Evolutionary conservation across 306 rosid genomes (phyloP).

Genomic region (Prunus mira): DNA sequence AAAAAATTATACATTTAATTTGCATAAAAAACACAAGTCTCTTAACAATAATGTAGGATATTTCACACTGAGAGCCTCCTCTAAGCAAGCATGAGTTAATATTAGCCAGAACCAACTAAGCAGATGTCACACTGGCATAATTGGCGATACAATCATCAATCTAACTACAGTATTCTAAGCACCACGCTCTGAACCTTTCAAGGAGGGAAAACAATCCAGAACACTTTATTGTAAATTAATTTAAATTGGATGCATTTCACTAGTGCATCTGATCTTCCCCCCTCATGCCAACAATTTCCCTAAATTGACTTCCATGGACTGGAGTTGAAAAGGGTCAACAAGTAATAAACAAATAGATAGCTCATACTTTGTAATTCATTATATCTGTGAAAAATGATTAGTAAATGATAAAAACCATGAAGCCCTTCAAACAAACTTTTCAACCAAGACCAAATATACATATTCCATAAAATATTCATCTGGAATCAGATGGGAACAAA

Average conservation of each 20-base stretch:
- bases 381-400: not conserved
- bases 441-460: not conserved
- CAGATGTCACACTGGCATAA: not conserved
- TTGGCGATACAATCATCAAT: not conserved
- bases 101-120: not conserved
- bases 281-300: not conserved
- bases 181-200: not conserved
- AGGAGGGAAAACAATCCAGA: too few relatives aligned
- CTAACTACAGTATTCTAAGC: not conserved
- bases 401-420: not conserved
- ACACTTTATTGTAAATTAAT: too few relatives aligned
- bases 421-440: not conserved
- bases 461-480: not conserved
- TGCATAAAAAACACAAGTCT: slow-evolving; percentile 1
- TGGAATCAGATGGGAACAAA: not conserved
- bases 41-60: not conserved
- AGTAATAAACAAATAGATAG: too few relatives aligned
- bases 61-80: not conserved
- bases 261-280: not conserved
- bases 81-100: not conserved
- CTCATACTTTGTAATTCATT: not conserved
- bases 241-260: not conserved
- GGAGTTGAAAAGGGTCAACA: not conserved
- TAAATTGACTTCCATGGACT: not conserved
- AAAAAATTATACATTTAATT: not conserved